Base-by-base conservation (phyloP, 768 basidiomycete species). In the Suillus brevipes region DNA sequence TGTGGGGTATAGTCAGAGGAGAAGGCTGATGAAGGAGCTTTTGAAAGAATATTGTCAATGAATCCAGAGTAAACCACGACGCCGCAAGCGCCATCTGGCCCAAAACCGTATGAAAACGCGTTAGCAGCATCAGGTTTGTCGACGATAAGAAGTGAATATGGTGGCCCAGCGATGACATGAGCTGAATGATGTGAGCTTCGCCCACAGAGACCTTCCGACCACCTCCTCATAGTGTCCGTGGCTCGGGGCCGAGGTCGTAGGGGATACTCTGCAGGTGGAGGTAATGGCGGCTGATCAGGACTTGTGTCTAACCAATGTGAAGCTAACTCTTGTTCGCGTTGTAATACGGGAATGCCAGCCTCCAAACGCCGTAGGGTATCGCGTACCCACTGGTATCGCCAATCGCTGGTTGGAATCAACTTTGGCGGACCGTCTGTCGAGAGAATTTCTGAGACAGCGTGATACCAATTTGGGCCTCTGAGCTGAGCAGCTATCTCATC, bases 21-120 rank as follows among this genome's bases (percentile, higher is more conserved):
- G 20, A 57, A 62, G 14, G n/a, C n/a, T 45, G 60, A 66, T 16
- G 12, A 31, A 34, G 64, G 61, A 38, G 76, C 74, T 67, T 82
- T 84, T 47, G 85, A 73, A 40, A 97, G 81, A 60, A 98, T 89
- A 62, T 94, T 89, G 72, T 98, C 92, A 58, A 99, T 74, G 79
- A 98, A 94, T 6, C 97, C 97, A 14, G 92, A 93, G 76, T 94
- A 98, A 10, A 99, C 87, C 62, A 99, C 96, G 64, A 99, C 86
- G 7, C 97, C 97, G 64, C 94, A 95, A 0, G 89, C 93, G 43
- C 93, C 91, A 70, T 95, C 87, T 3, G 93, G 90, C 14, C 94
- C 94, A 69, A 98, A 99, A 2, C 97, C 97, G 73, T 96, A 98
- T 1, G 91, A 93, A 75, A 99, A 97, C 1, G 97, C 97, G 72